phyloP scores from a whole-genome alignment of 1,284 basidiomycete genomes.

The Tylopilus sp. region DNA sequence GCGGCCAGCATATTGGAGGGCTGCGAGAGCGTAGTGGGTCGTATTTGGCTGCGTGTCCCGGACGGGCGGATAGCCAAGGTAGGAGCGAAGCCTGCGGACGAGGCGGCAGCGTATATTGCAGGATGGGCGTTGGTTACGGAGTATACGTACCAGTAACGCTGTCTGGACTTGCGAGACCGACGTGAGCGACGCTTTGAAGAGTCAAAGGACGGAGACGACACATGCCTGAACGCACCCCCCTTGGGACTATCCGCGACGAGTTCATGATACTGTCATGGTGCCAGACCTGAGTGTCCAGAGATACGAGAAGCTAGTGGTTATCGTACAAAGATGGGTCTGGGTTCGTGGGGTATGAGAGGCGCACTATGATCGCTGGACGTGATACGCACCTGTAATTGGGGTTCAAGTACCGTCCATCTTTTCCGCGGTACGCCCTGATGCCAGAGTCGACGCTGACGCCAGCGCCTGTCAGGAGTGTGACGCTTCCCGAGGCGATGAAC shows the following conservation, averaged over 20 bases:
- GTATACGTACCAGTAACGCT: slow-evolving; percentile 66
- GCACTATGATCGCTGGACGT: neutral
- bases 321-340: slow-evolving; percentile 56
- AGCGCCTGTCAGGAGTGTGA: slow-evolving; percentile 79
- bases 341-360: neutral
- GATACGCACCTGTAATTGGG: slow-evolving; percentile 79
- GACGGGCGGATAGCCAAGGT: slow-evolving; percentile 78
- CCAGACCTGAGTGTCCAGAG: neutral
- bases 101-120: neutral
- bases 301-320: neutral
- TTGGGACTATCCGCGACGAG: slow-evolving; percentile 66
- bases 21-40: slow-evolving; percentile 82
- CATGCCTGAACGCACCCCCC: slow-evolving; percentile 65
- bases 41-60: slow-evolving; percentile 79
- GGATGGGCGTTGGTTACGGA: neutral
- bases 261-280: slow-evolving; percentile 63
- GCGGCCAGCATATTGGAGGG: slow-evolving; percentile 68
- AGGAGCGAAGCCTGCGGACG: slow-evolving; percentile 70
- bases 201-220: slow-evolving; percentile 1
- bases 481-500: slow-evolving; percentile 68
- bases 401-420: slow-evolving; percentile 83
- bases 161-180: slow-evolving; percentile 39
- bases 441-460: slow-evolving; percentile 92
- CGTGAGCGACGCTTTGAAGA: slow-evolving; percentile 7
- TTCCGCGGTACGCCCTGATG: slow-evolving; percentile 83